Conservation (phyloP, 352 stramenopile genomes). For the Elongisporangium anandrum region DNA sequence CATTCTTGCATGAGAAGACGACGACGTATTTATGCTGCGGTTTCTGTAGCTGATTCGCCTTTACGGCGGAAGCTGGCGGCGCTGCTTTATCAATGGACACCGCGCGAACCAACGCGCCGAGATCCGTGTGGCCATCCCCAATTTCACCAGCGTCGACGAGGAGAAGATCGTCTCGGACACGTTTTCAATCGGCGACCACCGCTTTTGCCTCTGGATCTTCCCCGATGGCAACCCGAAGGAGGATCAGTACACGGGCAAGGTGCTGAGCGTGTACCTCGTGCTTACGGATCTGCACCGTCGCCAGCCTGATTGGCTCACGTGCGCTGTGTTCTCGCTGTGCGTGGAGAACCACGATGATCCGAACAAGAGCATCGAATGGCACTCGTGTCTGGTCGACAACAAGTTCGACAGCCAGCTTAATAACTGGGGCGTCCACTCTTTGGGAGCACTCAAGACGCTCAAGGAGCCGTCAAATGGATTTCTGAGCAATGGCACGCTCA, state of each 20-base stretch:
- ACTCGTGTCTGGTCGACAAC: conserved; percentile 80
- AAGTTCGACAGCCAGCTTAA: conserved; percentile 72
- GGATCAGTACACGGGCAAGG: conserved; percentile 50
- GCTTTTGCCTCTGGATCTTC: conserved; percentile 79
- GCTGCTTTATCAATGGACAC: conserved; percentile 60
- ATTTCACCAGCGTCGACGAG: conserved; percentile 36
- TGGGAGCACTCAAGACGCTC: conserved; percentile 51
- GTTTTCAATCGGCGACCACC: conserved; percentile 65
- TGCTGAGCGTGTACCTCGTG: conserved; percentile 79
- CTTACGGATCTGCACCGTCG: conserved; percentile 63
- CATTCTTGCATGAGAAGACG: conserved; percentile 5
- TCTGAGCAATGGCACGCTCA: conserved; percentile 44
- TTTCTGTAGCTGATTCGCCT: conserved; percentile 53
- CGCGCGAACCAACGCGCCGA: conserved; percentile 39
- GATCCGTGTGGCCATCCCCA: conserved; percentile 44
- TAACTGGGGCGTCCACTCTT: conserved; percentile 81
- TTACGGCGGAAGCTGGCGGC: conserved; percentile 69
- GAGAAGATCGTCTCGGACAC: conserved; percentile 80
- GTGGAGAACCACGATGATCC: conserved; percentile 48
- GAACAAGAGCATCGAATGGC: conserved; percentile 59
- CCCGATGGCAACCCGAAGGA: conserved; percentile 80
- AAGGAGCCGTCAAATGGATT: conserved; percentile 52
- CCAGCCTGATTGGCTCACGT: conserved; percentile 63
- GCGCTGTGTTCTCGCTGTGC: conserved; percentile 68
- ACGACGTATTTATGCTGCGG: conserved; percentile 1